phyloP scores from a whole-genome alignment of 139 green algal genomes.

The Volvox africanus region DNA sequence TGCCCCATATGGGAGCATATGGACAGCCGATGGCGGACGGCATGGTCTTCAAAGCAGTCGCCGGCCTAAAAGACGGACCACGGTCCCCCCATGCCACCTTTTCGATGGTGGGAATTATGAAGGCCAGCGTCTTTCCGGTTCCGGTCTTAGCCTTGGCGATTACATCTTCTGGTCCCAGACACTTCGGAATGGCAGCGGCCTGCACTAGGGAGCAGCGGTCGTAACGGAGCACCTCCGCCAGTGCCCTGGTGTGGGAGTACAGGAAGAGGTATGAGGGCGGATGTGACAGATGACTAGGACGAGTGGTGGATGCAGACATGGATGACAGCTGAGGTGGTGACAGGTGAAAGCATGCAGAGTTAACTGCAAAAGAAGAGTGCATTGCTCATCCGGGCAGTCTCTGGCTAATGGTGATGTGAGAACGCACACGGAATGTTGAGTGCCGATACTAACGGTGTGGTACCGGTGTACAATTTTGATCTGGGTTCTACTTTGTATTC shows the following conservation, averaged over 20 bases:
- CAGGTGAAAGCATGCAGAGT: background rate
- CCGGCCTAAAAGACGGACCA: no score
- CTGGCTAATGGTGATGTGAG: no score
- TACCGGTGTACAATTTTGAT: background rate
- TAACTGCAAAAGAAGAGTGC: background rate
- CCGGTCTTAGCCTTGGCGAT: constrained; percentile 90
- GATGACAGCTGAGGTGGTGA: background rate
- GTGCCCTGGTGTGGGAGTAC: background rate
- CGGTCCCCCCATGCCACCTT: constrained; percentile 13
- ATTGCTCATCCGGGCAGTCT: no score
- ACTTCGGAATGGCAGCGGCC: constrained; percentile 49
- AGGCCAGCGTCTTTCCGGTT: constrained; percentile 86
- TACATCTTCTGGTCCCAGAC: constrained; percentile 67
- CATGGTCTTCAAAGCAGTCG: no score
- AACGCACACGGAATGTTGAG: background rate
- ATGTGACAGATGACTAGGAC: background rate
- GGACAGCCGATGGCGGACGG: no score
- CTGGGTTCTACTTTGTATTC: background rate
- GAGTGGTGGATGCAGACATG: background rate
- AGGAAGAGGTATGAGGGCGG: background rate
- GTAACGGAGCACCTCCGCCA: constrained; percentile 42
- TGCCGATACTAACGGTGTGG: background rate
- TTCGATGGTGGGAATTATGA: constrained; percentile 81
- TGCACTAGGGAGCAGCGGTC: constrained; percentile 61
- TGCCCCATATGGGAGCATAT: no score